Evolutionary conservation across 495 filamentous ascomycete species (phyloP).

Genomic region (Xylaria intraflava): DNA sequence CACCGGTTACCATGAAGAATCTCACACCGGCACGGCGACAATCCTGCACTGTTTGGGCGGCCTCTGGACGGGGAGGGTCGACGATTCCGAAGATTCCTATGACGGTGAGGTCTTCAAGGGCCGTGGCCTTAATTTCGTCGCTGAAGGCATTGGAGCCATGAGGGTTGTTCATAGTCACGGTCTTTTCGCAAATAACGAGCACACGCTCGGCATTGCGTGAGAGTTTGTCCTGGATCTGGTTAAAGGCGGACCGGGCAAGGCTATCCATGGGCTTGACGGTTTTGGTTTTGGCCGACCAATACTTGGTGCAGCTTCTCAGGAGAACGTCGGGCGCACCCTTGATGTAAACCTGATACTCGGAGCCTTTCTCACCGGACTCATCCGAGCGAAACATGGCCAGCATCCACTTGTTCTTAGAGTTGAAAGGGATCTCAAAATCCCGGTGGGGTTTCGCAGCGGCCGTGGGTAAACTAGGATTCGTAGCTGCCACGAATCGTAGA

Average conservation of each 20-base stretch:
- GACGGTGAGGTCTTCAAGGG: constrained; percentile 37
- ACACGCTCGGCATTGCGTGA: constrained; percentile 47
- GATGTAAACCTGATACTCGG: constrained; percentile 29
- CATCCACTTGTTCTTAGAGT: constrained; percentile 34
- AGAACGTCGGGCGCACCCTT: constrained; percentile 28
- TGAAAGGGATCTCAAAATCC: constrained; percentile 29
- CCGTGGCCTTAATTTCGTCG: constrained; percentile 36
- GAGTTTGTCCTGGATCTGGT: constrained; percentile 34
- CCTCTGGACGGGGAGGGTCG: constrained; percentile 39
- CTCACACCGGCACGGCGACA: constrained; percentile 34
- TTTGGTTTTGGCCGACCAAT: constrained; percentile 33
- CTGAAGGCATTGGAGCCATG: constrained; percentile 36
- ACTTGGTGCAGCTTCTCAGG: constrained; percentile 37
- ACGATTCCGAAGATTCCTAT: constrained; percentile 47
- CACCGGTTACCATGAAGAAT: constrained; percentile 46
- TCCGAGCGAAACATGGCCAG: constrained; percentile 21
- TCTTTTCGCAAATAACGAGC: constrained; percentile 42
- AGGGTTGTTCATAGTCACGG: constrained; percentile 15
- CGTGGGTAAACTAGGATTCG: neutral
- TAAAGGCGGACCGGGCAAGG: constrained; percentile 28
- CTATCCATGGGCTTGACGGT: constrained; percentile 31
- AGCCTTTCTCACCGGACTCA: neutral
- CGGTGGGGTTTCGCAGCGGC: neutral
- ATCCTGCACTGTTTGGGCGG: constrained; percentile 21
- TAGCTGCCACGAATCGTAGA: constrained; percentile 23